Evolutionary conservation across 148 eudicot genomes (phyloP).

Genomic region (Cornus florida): DNA sequence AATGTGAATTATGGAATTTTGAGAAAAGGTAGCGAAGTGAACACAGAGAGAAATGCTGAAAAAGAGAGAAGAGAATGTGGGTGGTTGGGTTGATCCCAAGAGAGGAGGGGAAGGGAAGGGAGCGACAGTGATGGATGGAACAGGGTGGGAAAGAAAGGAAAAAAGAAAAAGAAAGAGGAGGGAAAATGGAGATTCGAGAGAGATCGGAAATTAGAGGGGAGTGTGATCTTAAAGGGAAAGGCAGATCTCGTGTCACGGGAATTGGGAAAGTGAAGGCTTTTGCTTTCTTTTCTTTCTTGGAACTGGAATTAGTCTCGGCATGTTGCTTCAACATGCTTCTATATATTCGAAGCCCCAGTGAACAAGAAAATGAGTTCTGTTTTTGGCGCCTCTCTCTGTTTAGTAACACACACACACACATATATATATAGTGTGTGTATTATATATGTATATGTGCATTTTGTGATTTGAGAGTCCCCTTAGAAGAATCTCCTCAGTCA

Average conservation of each 20-base stretch:
- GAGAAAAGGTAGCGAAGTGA: conserved; percentile 1
- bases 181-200: conserved; percentile 32
- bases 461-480: too few species aligned
- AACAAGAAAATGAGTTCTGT: conserved; percentile 6
- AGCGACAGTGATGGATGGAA: conserved; percentile 24
- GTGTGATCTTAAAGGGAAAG: conserved; percentile 20
- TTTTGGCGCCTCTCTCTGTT: neutral
- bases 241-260: conserved; percentile 43
- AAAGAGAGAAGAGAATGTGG: conserved; percentile 16
- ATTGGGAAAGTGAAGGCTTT: conserved; percentile 53
- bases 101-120: conserved; percentile 21
- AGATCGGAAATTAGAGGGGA: conserved; percentile 22
- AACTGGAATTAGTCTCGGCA: neutral
- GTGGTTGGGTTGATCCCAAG: conserved; percentile 32
- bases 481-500: too few species aligned
- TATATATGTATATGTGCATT: too few species aligned
- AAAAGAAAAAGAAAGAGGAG: neutral
- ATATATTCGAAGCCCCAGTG: conserved; percentile 9
- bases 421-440: too few species aligned
- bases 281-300: conserved; percentile 28
- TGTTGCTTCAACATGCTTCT: conserved; percentile 19
- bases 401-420: too few species aligned
- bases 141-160: neutral
- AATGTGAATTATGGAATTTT: conserved; percentile 11
- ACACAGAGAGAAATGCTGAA: conserved; percentile 10